phyloP scores from a whole-genome alignment of 2,329 filamentous ascomycete genomes.

The Calycina herbarum region DNA sequence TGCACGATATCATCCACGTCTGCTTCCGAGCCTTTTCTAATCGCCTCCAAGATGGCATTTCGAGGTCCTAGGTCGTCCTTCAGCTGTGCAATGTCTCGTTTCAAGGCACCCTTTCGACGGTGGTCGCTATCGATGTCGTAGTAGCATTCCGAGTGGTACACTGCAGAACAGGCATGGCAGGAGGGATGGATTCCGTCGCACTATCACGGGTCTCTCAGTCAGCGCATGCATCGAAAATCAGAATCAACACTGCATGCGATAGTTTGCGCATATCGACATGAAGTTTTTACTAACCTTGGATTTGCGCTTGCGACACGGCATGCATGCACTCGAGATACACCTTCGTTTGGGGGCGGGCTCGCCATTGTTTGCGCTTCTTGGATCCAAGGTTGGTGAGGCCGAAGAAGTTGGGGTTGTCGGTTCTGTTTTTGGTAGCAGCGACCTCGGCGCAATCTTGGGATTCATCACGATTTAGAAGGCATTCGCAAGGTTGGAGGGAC shows the following conservation, averaged over 20 bases:
- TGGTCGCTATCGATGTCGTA: slow-evolving; percentile 51
- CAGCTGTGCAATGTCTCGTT: slow-evolving; percentile 39
- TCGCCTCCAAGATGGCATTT: slow-evolving; percentile 38
- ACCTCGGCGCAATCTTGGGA: slow-evolving; percentile 3
- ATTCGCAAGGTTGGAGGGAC: background rate
- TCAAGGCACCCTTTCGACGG: slow-evolving; percentile 44
- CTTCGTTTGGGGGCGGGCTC: slow-evolving; percentile 1
- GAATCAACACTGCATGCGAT: background rate
- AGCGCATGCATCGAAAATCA: background rate
- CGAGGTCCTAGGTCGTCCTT: slow-evolving; percentile 14
- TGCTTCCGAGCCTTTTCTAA: slow-evolving; percentile 46
- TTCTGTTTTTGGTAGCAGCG: background rate
- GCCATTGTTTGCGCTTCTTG: slow-evolving; percentile 1
- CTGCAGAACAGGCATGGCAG: slow-evolving; percentile 51
- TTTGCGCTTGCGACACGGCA: slow-evolving; percentile 29
- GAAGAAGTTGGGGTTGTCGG: background rate
- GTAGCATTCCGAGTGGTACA: slow-evolving; percentile 50
- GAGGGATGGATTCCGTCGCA: slow-evolving; percentile 50
- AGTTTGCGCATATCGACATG: background rate
- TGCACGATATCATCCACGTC: slow-evolving; percentile 40
- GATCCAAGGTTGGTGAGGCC: background rate
- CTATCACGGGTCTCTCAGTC: slow-evolving; percentile 33
- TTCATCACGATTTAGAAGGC: background rate
- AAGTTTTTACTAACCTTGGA: slow-evolving; percentile 23
- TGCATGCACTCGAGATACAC: slow-evolving; percentile 20